Evolutionary conservation across 176 grass and related monocot species (phyloP), one percentile per base, ranked within the genome.

Genomic region (Aegilops bicornis): DNA sequence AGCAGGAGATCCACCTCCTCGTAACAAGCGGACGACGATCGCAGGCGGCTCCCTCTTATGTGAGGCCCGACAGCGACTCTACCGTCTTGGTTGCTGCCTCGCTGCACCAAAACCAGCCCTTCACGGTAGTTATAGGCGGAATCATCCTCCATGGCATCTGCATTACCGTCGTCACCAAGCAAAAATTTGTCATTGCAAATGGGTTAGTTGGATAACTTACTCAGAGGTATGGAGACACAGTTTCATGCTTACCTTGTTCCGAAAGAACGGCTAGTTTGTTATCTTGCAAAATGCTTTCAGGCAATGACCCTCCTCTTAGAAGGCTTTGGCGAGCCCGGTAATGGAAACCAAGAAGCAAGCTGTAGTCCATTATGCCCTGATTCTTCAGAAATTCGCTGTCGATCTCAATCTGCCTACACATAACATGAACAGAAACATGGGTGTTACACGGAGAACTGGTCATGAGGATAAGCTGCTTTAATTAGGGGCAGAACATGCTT

Each of bases 1-100:
- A 99, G 97, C 27, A 99, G 92, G 22, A 99, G 97, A 90, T 99
- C 97, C 77, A 99, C 97, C 90, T 96, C 97, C 72, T 87, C 97
- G 22, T 91, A 99, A 48, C 97, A 92, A 88, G 94, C 94, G 42
- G 97, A 94, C 37, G 97, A 93, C 2, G 92, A 88, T 39, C 97
- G 84, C 69, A 99, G 76, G 25, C 97, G 90, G 63, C 89, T 94
- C 37, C 97, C 97, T 78, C 97, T 94, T 89, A 96, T 92, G 80
- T 99, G 94, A 52, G 97, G 63, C 43, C 97, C 97, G 79, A 99
- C 97, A 7, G 92, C 85, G 25, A 99, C 90, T 56, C 7, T 77
- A 80, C 87, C 90, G 50, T 93, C 89, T 89, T 94, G 90, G 31
- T 89, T 78, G 47, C 79, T 87, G 68, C 63, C 86, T 37, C 89